phyloP scores from a whole-genome alignment of 2,329 filamentous ascomycete genomes.

The Neonectria sp. region DNA sequence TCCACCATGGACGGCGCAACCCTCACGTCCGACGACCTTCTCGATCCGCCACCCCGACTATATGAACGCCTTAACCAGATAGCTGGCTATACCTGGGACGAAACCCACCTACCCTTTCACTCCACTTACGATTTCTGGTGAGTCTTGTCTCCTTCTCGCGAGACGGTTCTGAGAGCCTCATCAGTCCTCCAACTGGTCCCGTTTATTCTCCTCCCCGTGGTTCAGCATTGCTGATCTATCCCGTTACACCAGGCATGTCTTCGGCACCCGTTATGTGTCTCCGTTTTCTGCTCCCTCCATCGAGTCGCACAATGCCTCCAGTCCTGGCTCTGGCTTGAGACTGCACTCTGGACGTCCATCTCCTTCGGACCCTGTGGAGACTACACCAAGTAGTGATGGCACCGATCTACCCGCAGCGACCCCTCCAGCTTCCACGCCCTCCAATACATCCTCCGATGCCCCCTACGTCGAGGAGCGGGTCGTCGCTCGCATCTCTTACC shows the following conservation, averaged over 20 bases:
- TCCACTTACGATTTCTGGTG: conserved; percentile 92
- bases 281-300: conserved; percentile 64
- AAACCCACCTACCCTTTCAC: conserved; percentile 70
- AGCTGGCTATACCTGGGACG: conserved; percentile 84
- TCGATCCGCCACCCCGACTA: conserved; percentile 77
- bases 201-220: background rate
- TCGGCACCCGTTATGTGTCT: conserved; percentile 72
- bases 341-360: conserved; percentile 61
- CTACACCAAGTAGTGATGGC: conserved; percentile 52
- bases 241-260: conserved; percentile 69
- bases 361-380: conserved; percentile 57
- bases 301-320: conserved; percentile 61
- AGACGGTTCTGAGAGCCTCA: background rate
- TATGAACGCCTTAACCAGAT: conserved; percentile 82
- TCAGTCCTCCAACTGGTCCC: conserved; percentile 2
- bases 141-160: conserved; percentile 43
- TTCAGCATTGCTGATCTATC: conserved; percentile 37
- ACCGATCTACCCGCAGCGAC: conserved; percentile 59
- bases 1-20: conserved; percentile 67
- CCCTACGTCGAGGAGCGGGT: conserved; percentile 76
- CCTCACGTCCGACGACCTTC: conserved; percentile 66
- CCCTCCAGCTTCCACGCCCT: conserved; percentile 52
- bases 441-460: conserved; percentile 59
- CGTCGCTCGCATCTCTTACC: conserved; percentile 86
- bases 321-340: conserved; percentile 60